These are phyloP conservation scores for Hemisphaericaspora lyxosophila DNA, from an alignment of 1,139 yeast species.

Conservation along the genomic window DNA sequence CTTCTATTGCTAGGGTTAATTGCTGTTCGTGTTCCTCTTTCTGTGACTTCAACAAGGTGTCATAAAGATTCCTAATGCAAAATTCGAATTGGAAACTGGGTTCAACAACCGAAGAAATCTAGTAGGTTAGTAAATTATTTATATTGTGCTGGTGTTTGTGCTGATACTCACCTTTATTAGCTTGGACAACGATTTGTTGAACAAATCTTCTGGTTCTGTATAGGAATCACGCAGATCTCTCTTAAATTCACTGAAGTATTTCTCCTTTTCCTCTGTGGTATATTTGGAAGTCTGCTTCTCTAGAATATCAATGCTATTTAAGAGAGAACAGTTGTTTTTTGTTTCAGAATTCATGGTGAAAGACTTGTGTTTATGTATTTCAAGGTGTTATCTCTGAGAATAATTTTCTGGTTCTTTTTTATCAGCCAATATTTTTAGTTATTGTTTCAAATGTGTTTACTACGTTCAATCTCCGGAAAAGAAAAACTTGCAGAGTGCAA, in stretches of 20 bases:
- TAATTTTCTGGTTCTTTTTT: too few species aligned
- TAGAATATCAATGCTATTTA: constrained; percentile 3
- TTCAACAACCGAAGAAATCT: constrained; percentile 5
- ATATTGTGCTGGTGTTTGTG: neutral
- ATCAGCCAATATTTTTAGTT: neutral
- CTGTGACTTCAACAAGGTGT: constrained; percentile 5
- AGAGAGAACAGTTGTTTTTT: constrained; percentile 4
- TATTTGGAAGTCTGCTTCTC: constrained; percentile 6
- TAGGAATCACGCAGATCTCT: neutral
- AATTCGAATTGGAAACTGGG: constrained; percentile 4
- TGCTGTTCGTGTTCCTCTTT: constrained; percentile 3
- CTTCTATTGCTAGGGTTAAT: neutral
- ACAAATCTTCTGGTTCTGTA: constrained; percentile 2
- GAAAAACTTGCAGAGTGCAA: too few species aligned
- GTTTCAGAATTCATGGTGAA: constrained; percentile 9
- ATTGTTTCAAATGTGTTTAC: neutral
- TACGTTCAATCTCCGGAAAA: too few species aligned
- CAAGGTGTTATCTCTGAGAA: too few species aligned
- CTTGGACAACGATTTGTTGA: constrained; percentile 4
- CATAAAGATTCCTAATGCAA: constrained; percentile 9
- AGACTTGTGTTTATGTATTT: too few species aligned
- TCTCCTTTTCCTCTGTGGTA: constrained; percentile 3
- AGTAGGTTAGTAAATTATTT: neutral
- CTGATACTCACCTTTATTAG: constrained; percentile 11
- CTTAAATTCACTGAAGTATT: neutral